Evolutionary conservation across 2,329 filamentous ascomycete genomes (phyloP).

Genomic region (Fusarium torreyae): DNA sequence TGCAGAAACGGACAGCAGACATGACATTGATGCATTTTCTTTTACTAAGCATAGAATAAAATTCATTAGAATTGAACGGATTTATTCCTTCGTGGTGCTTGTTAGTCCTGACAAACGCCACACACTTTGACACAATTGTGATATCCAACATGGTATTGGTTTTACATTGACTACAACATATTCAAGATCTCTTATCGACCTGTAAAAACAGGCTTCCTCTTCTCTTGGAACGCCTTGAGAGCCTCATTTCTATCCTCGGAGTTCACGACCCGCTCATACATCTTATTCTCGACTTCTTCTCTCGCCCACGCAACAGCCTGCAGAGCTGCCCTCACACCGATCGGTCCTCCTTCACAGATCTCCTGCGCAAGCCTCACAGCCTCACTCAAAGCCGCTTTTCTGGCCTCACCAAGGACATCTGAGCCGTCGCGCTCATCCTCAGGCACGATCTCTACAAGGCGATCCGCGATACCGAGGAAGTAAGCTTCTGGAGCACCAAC

Average conservation of each 20-base stretch:
- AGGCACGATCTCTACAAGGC: conserved; percentile 84
- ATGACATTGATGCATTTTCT: background rate
- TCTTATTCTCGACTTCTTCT: conserved; percentile 86
- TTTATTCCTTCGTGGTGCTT: background rate
- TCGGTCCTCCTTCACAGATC: conserved; percentile 91
- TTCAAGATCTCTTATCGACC: conserved; percentile 58
- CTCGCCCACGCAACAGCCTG: conserved; percentile 81
- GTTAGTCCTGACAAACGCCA: too few relatives aligned
- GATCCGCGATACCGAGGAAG: conserved; percentile 89
- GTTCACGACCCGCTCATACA: conserved; percentile 86
- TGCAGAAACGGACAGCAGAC: conserved; percentile 23
- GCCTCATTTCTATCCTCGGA: conserved; percentile 93
- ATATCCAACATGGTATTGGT: background rate
- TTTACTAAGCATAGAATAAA: background rate
- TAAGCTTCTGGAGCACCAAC: conserved; percentile 89
- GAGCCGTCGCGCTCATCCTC: conserved; percentile 63
- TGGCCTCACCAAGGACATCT: conserved; percentile 69
- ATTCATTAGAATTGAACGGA: background rate
- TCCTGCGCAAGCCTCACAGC: conserved; percentile 84
- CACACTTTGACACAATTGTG: too few relatives aligned
- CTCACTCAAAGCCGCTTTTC: conserved; percentile 79
- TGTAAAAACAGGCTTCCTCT: conserved; percentile 72
- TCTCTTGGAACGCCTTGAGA: conserved; percentile 82
- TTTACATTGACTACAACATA: background rate
- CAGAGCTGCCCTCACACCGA: conserved; percentile 85